Conservation (phyloP, 1,139 yeast species). For the Pneumocystis jirovecii region DNA sequence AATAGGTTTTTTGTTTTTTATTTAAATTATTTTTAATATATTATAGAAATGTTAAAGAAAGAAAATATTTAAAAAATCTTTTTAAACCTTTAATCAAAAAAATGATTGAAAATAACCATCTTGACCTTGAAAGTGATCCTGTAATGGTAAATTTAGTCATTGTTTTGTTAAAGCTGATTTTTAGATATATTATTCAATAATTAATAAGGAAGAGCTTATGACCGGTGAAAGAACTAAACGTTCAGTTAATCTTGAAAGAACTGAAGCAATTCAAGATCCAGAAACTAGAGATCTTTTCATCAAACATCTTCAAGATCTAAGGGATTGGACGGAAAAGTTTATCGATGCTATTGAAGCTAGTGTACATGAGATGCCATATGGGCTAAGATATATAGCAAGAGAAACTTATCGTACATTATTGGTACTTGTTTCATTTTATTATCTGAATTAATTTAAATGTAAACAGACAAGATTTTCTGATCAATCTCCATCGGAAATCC, state of each 20-base stretch:
- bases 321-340: conserved; percentile 55
- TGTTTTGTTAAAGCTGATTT: not conserved
- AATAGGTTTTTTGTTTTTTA: conserved; percentile 1
- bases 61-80: conserved; percentile 38
- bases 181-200: conserved; percentile 31
- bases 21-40: not conserved
- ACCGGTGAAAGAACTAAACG: conserved; percentile 31
- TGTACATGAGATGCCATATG: conserved; percentile 44
- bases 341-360: conserved; percentile 33
- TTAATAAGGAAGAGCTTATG: conserved; percentile 34
- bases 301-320: conserved; percentile 52
- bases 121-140: conserved; percentile 74
- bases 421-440: not conserved
- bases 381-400: conserved; percentile 38
- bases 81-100: conserved; percentile 39
- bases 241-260: conserved; percentile 37
- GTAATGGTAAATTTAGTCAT: conserved; percentile 27
- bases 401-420: conserved; percentile 18
- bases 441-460: conserved; percentile 19
- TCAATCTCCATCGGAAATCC: conserved; percentile 32
- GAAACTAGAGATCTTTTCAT: conserved; percentile 58
- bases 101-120: conserved; percentile 41
- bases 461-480: conserved; percentile 36
- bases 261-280: conserved; percentile 63
- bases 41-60: conserved; percentile 45